Evolutionary conservation across 169 alveolate genomes (phyloP).

Genomic region (Fabrea salina): DNA sequence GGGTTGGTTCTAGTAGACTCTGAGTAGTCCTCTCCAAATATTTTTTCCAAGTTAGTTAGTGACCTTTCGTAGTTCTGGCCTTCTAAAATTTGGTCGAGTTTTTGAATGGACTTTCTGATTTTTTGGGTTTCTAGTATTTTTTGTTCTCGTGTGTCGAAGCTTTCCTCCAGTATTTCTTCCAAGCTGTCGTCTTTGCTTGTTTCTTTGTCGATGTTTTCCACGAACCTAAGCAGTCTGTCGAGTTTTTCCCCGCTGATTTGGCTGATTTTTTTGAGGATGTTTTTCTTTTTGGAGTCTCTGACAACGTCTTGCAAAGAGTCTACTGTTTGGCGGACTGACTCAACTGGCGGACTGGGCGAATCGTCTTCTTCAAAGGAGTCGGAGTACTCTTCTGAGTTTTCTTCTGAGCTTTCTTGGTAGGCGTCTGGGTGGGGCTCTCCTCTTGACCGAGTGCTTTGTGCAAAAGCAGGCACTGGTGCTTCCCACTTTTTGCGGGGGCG

Average conservation of each 20-base stretch:
- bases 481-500: conserved; percentile 24
- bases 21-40: background rate
- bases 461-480: background rate
- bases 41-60: too few species aligned
- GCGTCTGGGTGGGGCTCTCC: conserved; percentile 24
- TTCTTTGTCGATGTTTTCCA: background rate
- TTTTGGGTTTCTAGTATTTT: too few species aligned
- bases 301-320: background rate
- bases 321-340: background rate
- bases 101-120: too few species aligned
- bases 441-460: background rate
- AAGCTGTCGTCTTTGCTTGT: too few species aligned
- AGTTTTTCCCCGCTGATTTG: background rate
- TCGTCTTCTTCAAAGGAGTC: conserved; percentile 15
- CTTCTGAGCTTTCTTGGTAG: background rate
- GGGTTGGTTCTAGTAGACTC: too few species aligned
- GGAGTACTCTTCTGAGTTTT: background rate
- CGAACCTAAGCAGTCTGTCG: background rate
- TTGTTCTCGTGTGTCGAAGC: too few species aligned
- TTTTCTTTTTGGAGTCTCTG: background rate
- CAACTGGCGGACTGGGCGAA: background rate
- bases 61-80: too few species aligned
- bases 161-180: too few species aligned
- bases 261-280: background rate
- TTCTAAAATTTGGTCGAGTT: too few species aligned